Evolutionary conservation across 352 stramenopile species (phyloP).

Genomic region (Phytophthora cryptogea): DNA sequence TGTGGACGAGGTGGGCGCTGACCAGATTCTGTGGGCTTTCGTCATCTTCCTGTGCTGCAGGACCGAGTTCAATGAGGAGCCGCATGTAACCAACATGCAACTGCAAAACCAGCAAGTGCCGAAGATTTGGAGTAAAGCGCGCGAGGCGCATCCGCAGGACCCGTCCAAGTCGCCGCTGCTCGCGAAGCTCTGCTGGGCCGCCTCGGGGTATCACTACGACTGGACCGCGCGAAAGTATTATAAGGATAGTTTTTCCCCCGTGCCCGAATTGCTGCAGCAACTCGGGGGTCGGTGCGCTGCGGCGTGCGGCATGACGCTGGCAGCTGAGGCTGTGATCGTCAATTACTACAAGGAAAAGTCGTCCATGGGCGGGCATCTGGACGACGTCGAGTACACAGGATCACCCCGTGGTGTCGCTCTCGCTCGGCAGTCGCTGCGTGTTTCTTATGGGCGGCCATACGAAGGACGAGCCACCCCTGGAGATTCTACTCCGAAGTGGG

Average conservation of each 20-base stretch:
- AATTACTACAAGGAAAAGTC: conserved; percentile 86
- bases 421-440: conserved; percentile 67
- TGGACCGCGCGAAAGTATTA: conserved; percentile 80
- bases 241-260: conserved; percentile 49
- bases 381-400: conserved; percentile 85
- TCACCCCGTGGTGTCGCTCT: conserved; percentile 80
- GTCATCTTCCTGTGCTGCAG: conserved; percentile 29
- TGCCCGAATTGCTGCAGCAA: conserved; percentile 49
- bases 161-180: conserved; percentile 47
- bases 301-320: conserved; percentile 59
- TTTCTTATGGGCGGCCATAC: conserved; percentile 76
- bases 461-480: conserved; percentile 65
- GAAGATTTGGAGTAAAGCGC: conserved; percentile 58
- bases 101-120: conserved; percentile 55
- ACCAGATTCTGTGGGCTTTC: conserved; percentile 1
- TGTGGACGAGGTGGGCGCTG: conserved; percentile 1
- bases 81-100: conserved; percentile 83
- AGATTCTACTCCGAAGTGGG: conserved; percentile 68
- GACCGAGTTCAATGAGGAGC: conserved; percentile 68
- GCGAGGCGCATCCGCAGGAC: conserved; percentile 38
- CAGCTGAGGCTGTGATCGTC: conserved; percentile 75
- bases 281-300: conserved; percentile 48
- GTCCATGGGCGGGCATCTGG: conserved; percentile 81
- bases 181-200: conserved; percentile 75
- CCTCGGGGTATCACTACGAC: conserved; percentile 81